Evolutionary conservation across 2,329 filamentous ascomycete species (phyloP).

Genomic region (Claviceps pazoutovae): DNA sequence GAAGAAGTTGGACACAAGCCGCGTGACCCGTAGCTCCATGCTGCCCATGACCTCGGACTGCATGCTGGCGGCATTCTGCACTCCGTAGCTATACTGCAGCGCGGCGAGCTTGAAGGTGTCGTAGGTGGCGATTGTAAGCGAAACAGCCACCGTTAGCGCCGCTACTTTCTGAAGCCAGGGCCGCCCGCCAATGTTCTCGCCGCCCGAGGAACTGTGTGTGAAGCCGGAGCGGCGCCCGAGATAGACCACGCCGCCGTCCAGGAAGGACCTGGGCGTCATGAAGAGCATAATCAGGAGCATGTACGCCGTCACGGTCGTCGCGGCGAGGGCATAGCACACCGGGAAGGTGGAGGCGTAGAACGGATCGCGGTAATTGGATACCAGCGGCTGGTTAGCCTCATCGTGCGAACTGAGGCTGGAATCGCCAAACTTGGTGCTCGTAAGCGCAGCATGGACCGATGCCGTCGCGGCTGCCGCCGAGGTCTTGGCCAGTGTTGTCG

Average conservation of each 20-base stretch:
- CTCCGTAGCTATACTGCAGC: constrained; percentile 63
- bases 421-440: constrained; percentile 13
- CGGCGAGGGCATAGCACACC: constrained; percentile 83
- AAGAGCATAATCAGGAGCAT: constrained; percentile 87
- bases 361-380: constrained; percentile 62
- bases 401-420: constrained; percentile 18
- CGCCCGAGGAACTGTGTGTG: constrained; percentile 64
- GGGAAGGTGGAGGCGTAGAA: constrained; percentile 92
- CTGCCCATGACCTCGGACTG: constrained; percentile 71
- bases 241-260: constrained; percentile 72
- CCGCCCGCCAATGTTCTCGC: constrained; percentile 76
- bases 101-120: constrained; percentile 82
- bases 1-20: constrained; percentile 90
- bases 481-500: not conserved
- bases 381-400: constrained; percentile 19
- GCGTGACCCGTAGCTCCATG: constrained; percentile 74
- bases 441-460: not conserved
- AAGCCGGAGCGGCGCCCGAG: constrained; percentile 72
- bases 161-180: constrained; percentile 87
- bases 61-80: constrained; percentile 64
- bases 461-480: not conserved
- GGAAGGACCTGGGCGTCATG: constrained; percentile 87
- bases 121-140: constrained; percentile 81
- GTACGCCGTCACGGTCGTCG: constrained; percentile 81
- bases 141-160: constrained; percentile 61